Conservation (phyloP, 495 filamentous ascomycete species). For the Penicilliopsis zonata region DNA sequence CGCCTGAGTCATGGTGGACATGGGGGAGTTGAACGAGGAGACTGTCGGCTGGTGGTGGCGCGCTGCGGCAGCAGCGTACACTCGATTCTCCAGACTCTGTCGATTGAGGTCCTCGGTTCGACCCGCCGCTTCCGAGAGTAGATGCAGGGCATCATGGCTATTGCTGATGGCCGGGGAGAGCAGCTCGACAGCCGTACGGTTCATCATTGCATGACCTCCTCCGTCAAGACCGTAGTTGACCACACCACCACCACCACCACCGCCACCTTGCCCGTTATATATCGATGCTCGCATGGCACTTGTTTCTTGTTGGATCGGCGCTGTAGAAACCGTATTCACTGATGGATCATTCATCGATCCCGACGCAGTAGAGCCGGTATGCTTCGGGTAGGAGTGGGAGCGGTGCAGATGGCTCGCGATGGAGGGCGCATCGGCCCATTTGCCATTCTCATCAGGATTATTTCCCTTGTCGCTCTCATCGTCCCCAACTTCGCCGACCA, state of each 20-base stretch:
- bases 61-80: too few species aligned
- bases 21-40: slow-evolving; percentile 31
- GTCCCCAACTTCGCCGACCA: slow-evolving; percentile 27
- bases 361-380: slow-evolving; percentile 12
- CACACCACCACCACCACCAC: slow-evolving; percentile 15
- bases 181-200: slow-evolving; percentile 40
- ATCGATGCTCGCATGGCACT: slow-evolving; percentile 15
- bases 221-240: slow-evolving; percentile 19
- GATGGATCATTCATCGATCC: background rate
- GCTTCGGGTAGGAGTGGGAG: slow-evolving; percentile 17
- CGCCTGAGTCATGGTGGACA: slow-evolving; percentile 27
- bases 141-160: slow-evolving; percentile 46
- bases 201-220: slow-evolving; percentile 36
- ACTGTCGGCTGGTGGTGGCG: slow-evolving; percentile 31
- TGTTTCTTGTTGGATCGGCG: slow-evolving; percentile 16
- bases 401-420: slow-evolving; percentile 4
- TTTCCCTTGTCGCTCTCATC: slow-evolving; percentile 13
- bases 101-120: slow-evolving; percentile 37
- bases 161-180: slow-evolving; percentile 46
- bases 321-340: slow-evolving; percentile 8
- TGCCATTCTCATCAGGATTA: slow-evolving; percentile 6
- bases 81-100: slow-evolving; percentile 26
- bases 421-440: too few species aligned
- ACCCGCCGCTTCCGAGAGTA: slow-evolving; percentile 46
- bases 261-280: slow-evolving; percentile 16